Percentiles rank a stretch among this genome's conserved stretches.
phyloP scores from a whole-genome alignment of 2,329 filamentous ascomycete species.

The Neonectria ditissima region DNA sequence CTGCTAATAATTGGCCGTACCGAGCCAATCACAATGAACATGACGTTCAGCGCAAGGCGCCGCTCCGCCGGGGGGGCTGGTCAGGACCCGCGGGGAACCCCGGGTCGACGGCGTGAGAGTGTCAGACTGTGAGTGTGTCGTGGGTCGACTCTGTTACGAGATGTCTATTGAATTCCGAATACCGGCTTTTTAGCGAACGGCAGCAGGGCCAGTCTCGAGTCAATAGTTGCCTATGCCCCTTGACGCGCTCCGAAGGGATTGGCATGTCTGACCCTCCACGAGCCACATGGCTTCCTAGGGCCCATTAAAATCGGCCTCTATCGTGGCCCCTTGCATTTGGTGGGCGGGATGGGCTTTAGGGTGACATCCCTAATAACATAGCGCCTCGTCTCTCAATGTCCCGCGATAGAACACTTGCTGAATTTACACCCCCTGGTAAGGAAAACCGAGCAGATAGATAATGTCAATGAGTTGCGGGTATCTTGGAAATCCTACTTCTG shows the following conservation, averaged over 20 bases:
- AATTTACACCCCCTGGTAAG: not conserved
- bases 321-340: slow-evolving; percentile 24
- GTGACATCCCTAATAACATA: slow-evolving; percentile 16
- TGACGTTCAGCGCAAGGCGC: slow-evolving; percentile 50
- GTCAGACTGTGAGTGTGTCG: slow-evolving; percentile 21
- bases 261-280: not conserved
- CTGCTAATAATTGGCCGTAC: slow-evolving; percentile 40
- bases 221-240: not conserved
- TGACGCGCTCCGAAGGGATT: not conserved
- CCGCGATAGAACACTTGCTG: not conserved
- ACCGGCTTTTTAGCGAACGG: slow-evolving; percentile 14
- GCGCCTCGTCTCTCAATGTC: not conserved
- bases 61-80: slow-evolving; percentile 39
- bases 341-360: slow-evolving; percentile 5
- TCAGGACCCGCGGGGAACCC: slow-evolving; percentile 44
- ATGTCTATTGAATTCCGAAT: slow-evolving; percentile 5
- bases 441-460: not conserved
- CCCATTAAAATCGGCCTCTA: not conserved
- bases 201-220: not conserved
- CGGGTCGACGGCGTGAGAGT: slow-evolving; percentile 28
- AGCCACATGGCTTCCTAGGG: not conserved
- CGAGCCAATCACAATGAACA: slow-evolving; percentile 49
- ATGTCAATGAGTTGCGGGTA: slow-evolving; percentile 15
- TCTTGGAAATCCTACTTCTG: not conserved
- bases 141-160: slow-evolving; percentile 22